Conservation (phyloP, 257 asterid species). For the Galeopsis tetrahit region DNA sequence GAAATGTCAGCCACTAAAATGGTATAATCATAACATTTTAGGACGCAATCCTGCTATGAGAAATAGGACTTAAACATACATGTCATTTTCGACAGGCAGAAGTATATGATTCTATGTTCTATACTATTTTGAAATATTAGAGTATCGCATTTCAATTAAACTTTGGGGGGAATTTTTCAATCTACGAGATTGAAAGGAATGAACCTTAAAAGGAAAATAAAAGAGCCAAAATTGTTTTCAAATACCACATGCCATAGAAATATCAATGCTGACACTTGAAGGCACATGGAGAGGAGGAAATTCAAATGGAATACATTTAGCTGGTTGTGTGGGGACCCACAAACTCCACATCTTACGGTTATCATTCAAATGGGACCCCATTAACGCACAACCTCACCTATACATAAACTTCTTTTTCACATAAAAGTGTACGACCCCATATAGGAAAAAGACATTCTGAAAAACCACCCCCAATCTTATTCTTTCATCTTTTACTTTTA, state of each 20-base stretch:
- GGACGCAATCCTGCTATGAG: not conserved
- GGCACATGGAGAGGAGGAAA: constrained; percentile 43
- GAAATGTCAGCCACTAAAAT: constrained; percentile 8
- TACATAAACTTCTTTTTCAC: constrained; percentile 31
- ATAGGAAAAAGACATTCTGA: constrained; percentile 10
- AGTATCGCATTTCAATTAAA: constrained; percentile 20
- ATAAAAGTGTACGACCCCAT: constrained; percentile 35
- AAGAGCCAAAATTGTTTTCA: constrained; percentile 35
- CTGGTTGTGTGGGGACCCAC: constrained; percentile 48
- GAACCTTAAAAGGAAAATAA: constrained; percentile 18
- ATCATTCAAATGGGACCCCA: constrained; percentile 50
- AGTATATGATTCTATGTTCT: not conserved
- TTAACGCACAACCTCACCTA: constrained; percentile 27
- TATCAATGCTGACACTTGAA: constrained; percentile 26
- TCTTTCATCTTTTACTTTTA: not conserved
- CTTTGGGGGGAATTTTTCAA: constrained; percentile 6
- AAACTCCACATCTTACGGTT: constrained; percentile 46
- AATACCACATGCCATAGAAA: constrained; percentile 38
- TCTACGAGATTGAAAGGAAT: constrained; percentile 22
- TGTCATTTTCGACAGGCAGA: not conserved
- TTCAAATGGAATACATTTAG: constrained; percentile 39
- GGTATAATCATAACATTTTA: constrained; percentile 3
- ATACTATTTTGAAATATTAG: constrained; percentile 6
- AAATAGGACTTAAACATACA: not conserved
- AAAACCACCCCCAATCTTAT: constrained; percentile 22